phyloP scores from a whole-genome alignment of 495 filamentous ascomycete species.

The Letharia columbiana region DNA sequence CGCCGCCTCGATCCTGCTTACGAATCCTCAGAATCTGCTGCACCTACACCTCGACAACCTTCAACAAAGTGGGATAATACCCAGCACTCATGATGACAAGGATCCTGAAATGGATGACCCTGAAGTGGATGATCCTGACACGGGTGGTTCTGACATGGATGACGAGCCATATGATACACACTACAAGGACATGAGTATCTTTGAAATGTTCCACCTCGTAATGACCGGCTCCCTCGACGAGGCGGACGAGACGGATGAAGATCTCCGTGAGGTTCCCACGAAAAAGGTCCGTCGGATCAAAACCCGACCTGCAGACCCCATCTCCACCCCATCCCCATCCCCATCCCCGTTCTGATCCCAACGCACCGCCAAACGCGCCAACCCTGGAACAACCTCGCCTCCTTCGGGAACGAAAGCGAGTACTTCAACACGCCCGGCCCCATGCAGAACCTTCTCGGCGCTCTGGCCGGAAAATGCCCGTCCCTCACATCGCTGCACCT shows the following conservation, averaged over 20 bases:
- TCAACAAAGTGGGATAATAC: slow-evolving; percentile 2
- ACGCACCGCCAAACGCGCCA: background rate
- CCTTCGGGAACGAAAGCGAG: too few species aligned
- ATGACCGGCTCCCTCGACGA: background rate
- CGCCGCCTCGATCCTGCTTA: background rate
- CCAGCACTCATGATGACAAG: background rate
- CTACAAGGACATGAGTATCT: too few species aligned
- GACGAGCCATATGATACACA: background rate
- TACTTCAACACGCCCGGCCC: background rate
- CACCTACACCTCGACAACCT: background rate
- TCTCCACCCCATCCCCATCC: background rate
- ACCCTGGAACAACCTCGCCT: background rate
- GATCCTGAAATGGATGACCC: background rate
- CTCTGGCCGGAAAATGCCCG: background rate
- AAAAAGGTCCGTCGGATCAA: background rate
- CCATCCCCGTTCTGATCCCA: too few species aligned
- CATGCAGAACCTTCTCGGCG: background rate
- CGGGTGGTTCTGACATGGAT: too few species aligned
- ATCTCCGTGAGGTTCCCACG: too few species aligned
- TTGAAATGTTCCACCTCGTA: background rate
- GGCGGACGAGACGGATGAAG: too few species aligned
- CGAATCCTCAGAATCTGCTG: background rate
- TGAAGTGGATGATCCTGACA: background rate
- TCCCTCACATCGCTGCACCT: background rate
- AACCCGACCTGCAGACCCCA: background rate